phyloP scores from a whole-genome alignment of 2,329 filamentous ascomycete genomes.

The Phialemonium atrogriseum region DNA sequence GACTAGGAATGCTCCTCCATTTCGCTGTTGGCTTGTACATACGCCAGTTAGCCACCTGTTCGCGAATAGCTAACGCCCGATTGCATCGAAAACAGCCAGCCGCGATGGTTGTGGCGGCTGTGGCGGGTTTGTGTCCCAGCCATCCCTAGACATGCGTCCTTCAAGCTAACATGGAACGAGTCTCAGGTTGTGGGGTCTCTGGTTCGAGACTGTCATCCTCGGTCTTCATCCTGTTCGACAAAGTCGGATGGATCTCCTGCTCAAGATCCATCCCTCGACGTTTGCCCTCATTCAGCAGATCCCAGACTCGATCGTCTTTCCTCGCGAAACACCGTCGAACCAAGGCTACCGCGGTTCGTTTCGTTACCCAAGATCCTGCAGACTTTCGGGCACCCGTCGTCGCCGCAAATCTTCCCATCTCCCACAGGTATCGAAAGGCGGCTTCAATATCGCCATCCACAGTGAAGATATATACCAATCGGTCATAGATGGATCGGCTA shows the following conservation, averaged over 20 bases:
- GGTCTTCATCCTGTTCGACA: neutral
- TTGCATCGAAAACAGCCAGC: no score
- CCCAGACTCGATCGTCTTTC: constrained; percentile 23
- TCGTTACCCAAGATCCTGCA: constrained; percentile 21
- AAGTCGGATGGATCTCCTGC: constrained; percentile 15
- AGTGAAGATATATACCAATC: constrained; percentile 22
- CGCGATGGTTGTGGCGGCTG: no score
- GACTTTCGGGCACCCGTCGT: constrained; percentile 7
- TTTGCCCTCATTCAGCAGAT: constrained; percentile 22
- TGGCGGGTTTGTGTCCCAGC: no score
- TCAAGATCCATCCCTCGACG: constrained; percentile 17
- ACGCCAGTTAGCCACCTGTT: no score
- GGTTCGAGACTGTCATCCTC: no score
- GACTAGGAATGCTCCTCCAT: no score
- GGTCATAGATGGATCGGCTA: constrained; percentile 19
- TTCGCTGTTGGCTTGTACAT: no score
- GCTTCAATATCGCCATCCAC: constrained; percentile 23
- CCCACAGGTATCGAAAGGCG: constrained; percentile 22
- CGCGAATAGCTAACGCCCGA: no score
- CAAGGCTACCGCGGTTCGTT: constrained; percentile 22
- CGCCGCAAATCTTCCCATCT: constrained; percentile 10
- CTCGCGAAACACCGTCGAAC: constrained; percentile 23
- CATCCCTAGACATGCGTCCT: no score
- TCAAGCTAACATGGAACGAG: no score
- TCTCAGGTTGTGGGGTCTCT: no score